Base-by-base conservation (phyloP, 306 rosid genomes). In the Quercus suber region DNA sequence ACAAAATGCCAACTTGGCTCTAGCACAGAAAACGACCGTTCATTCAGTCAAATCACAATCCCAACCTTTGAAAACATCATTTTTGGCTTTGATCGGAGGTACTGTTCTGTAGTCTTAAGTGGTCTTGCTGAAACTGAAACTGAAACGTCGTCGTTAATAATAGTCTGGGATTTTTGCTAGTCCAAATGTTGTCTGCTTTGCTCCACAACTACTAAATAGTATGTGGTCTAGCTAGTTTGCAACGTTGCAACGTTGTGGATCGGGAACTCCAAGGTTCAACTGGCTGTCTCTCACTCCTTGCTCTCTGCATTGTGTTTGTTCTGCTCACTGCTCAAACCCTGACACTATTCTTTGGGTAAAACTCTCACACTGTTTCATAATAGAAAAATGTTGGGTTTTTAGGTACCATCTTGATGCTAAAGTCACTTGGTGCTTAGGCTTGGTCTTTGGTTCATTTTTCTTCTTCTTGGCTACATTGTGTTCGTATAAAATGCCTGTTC, bases 81-180 rank as follows among this genome's bases (percentile, higher is more conserved):
- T 8, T 41, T 41, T 13, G 51, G 49, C 51, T 33, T 67, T 67
- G 27, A 67, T 33, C 72, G 14, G 72, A 35, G 25, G 17, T 17
- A 5, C 25, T 35, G 27, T 49, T 12, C 53, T 49, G 17, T 49
- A 11, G 5, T 49, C 15, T 37, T 65, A 76, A 49, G 41, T 23
- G 63, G 27, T 73, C 67, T n/a, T 49, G 0, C 49, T 78, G 18
- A 11, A 71, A 52, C 49, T 78, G 18, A 11, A 71, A 52, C 77
- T 15, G 20, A 69, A 63, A 45, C 76, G 63, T 69, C 64, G 74
- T 73, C 85, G 60, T 55, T 63, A 20, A 41, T 41, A 41, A 8
- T 71, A 27, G 80, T 78, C 80, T 57, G 83, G 77, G 17, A 43
- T 64, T 64, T 72, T 79, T 6, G 30, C 43, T 19, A 17, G 18